These are phyloP conservation scores for Sporothrix variecibatus DNA, from an alignment of 2,329 filamentous ascomycete species.

Conservation along the genomic window DNA sequence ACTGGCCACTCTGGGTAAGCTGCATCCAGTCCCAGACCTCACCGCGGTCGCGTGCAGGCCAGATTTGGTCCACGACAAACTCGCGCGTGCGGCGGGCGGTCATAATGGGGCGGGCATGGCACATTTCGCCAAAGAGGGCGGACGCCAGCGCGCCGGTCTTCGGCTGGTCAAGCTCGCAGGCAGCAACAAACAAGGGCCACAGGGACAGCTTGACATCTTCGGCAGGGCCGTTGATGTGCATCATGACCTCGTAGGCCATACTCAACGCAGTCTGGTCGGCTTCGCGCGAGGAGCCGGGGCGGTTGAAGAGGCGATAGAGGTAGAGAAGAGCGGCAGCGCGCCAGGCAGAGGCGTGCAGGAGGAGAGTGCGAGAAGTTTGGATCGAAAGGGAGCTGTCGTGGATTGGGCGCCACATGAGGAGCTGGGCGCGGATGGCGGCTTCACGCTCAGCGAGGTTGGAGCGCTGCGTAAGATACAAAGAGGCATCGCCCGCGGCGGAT, in stretches of 20 bases:
- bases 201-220: conserved; percentile 30
- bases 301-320: conserved; percentile 29
- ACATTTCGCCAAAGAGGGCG: conserved; percentile 26
- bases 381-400: conserved; percentile 26
- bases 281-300: conserved; percentile 22
- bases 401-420: conserved; percentile 29
- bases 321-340: conserved; percentile 28
- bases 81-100: conserved; percentile 26
- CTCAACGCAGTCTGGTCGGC: conserved; percentile 24
- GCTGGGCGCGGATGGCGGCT: conserved; percentile 25
- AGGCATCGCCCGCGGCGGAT: conserved; percentile 1
- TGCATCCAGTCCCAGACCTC: conserved; percentile 30
- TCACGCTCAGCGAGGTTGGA: conserved; percentile 25
- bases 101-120: conserved; percentile 25
- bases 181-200: conserved; percentile 30
- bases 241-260: conserved; percentile 31
- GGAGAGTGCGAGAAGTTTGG: conserved; percentile 25
- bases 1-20: conserved; percentile 20
- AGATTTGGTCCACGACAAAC: conserved; percentile 28
- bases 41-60: conserved; percentile 29
- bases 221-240: conserved; percentile 29
- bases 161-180: conserved; percentile 29
- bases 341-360: conserved; percentile 30
- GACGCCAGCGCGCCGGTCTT: conserved; percentile 28
- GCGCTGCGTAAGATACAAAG: conserved; percentile 15